phyloP scores from a whole-genome alignment of 805 yeast genomes.

The Cyberlindnera saturnus region DNA sequence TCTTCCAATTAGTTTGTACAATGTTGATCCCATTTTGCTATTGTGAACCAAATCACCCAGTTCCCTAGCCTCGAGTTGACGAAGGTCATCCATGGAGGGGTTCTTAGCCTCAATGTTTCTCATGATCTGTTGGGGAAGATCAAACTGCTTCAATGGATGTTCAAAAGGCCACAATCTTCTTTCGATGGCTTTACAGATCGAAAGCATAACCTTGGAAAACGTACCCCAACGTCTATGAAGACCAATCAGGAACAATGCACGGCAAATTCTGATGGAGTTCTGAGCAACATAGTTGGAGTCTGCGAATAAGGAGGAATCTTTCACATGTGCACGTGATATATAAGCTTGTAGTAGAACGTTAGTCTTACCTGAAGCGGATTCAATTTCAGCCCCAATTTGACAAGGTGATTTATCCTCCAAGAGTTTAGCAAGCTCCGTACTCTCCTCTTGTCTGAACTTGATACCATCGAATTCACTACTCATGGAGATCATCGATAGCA shows the following conservation, averaged over 20 bases:
- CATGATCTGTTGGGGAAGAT: conserved; percentile 60
- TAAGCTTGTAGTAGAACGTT: conserved; percentile 83
- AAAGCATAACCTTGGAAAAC: conserved; percentile 65
- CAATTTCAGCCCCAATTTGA: conserved; percentile 73
- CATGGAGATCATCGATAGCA: conserved; percentile 81
- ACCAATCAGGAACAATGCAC: conserved; percentile 85
- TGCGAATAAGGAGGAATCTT: conserved; percentile 76
- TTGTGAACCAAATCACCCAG: conserved; percentile 90
- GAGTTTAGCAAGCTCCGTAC: conserved; percentile 60
- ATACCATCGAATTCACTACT: conserved; percentile 91
- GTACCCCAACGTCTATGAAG: conserved; percentile 88
- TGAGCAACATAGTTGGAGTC: conserved; percentile 94
- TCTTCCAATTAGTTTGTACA: conserved; percentile 55
- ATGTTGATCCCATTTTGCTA: conserved; percentile 56
- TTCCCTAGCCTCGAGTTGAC: conserved; percentile 70
- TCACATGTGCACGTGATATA: conserved; percentile 66
- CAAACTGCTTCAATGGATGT: conserved; percentile 88
- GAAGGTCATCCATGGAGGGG: conserved; percentile 63
- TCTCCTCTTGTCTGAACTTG: conserved; percentile 84
- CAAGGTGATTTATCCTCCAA: conserved; percentile 62
- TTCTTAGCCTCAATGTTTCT: conserved; percentile 56
- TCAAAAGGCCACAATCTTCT: conserved; percentile 81
- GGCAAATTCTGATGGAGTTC: conserved; percentile 85
- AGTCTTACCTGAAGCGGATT: conserved; percentile 78
- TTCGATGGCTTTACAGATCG: conserved; percentile 83